A percentile compares a stretch with the other conserved stretches of the same genome.
Evolutionary conservation across 805 yeast genomes (phyloP).

Genomic region (Saitoella complicata): DNA sequence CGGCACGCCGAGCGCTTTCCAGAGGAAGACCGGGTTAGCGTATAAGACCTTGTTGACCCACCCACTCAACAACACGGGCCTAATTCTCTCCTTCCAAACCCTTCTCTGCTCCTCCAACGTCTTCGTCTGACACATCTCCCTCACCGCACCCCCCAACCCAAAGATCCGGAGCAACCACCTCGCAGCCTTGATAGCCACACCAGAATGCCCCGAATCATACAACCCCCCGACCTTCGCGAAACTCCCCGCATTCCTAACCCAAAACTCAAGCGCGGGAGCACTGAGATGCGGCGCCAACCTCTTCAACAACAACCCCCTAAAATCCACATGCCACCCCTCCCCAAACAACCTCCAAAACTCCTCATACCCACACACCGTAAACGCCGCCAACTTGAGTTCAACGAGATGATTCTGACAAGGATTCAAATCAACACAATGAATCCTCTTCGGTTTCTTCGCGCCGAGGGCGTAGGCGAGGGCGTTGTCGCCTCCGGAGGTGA

Average conservation of each 20-base stretch:
- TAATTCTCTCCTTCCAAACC: constrained; percentile 46
- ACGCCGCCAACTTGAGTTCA: constrained; percentile 61
- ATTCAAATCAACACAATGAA: constrained; percentile 74
- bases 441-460: constrained; percentile 55
- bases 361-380: constrained; percentile 38
- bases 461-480: constrained; percentile 56
- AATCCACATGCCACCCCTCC: constrained; percentile 44
- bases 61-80: constrained; percentile 58
- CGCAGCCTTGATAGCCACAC: constrained; percentile 70
- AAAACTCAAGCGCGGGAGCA: constrained; percentile 65
- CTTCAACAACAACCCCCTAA: constrained; percentile 34
- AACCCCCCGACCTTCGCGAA: constrained; percentile 47
- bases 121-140: constrained; percentile 38
- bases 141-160: constrained; percentile 37
- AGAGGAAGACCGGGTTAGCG: constrained; percentile 70
- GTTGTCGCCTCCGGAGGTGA: constrained; percentile 79
- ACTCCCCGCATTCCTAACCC: constrained; percentile 51
- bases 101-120: constrained; percentile 44
- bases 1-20: constrained; percentile 87
- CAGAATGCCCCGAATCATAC: constrained; percentile 67
- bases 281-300: constrained; percentile 56
- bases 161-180: constrained; percentile 39
- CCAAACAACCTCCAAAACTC: constrained; percentile 68
- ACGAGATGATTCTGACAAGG: constrained; percentile 70
- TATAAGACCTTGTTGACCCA: constrained; percentile 48